Evolutionary conservation across 164 flowering plant genomes (phyloP), one percentile per base, ranked within the genome.

Genomic region (Kalanchoe fedtschenkoi): DNA sequence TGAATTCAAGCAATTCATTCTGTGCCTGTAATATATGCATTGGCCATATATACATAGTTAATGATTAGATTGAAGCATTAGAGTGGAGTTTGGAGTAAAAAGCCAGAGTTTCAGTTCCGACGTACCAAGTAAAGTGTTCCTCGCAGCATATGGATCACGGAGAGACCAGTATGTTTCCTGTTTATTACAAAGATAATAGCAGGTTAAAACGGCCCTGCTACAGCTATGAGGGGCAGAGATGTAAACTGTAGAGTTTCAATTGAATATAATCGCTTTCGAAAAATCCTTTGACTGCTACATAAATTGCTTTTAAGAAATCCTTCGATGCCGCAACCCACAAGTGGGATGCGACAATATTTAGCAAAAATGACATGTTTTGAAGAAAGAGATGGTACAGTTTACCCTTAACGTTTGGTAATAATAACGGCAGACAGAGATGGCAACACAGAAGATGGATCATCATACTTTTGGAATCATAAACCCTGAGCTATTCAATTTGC

Each of bases 91-190:
- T 11, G 15, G 15, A 7, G 0, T 37, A 14, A 15, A 28, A 32
- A 28, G 21, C 30, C 35, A 3, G 17, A 21, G 28, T 37, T 59
- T 17, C 34, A 14, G 1, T 6, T 21, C 30, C 29, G 33, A 34
- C 72, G 65, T 62, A 87, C 97, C 96, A 89, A 43, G 74, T 74
- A 73, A 91, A 91, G 75, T 91, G 98, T 41, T 91, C 95, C 62
- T 89, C 93, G 37, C 98, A 91, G 77, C 91, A 89, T 47, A 91
- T 89, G 53, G 98, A 87, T 84, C 8, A 87, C 74, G 17, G 83
- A 75, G 55, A 85, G 72, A 29, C 96, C 98, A 54, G 88, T 69
- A 35, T 69, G 72, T 77, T 91, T 84, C 98, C 97, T 91, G n/a
- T n/a, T n/a, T n/a, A 78, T 59, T 58, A 43, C 34, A 69, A 58